Base-by-base conservation (phyloP, 1,284 basidiomycete species). In the Cutaneotrichosporon sp. region DNA sequence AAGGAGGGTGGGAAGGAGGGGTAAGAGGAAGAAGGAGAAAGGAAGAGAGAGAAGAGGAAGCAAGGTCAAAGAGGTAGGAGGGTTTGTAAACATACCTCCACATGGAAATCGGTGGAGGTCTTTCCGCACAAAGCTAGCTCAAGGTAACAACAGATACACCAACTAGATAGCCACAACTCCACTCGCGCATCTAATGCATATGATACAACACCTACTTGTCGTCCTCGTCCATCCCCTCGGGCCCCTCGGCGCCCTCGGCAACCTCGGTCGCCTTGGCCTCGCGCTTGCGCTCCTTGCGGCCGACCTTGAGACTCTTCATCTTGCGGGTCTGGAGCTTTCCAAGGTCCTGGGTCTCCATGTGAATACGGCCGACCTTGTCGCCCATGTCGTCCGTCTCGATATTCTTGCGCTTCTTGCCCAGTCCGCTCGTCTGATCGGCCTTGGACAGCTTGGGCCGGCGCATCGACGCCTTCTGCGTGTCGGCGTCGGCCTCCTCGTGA, bases 331-430 rank as follows among this genome's bases (percentile, higher is more conserved):
- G 93, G 80, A 99, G 76, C 82, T 86, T 90, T 70, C 77, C 81
- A 71, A 99, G 80, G 81, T 99, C 92, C 84, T 99, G 96, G 80
- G 88, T 90, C 63, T 84, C 91, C 56, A 99, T 80, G 80, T 98
- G 96, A 60, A 99, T 86, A 65, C 88, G 85, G 56, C 95, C 96
- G 69, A 96, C 86, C 81, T 95, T 82, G 80, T 99, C 93, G 64
- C 96, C 96, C 96, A 98, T 97, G 80, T 93, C 92, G 83, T 99
- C 96, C 69, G 94, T 92, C 83, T 97, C 93, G 79, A 95, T 80
- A 80, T 97, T 97, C 86, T 92, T 94, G 81, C 86, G 87, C 85
- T 92, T 94, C 85, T 91, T 92, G 47, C 91, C 92, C n/a, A 92
- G 77, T 0, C 92, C 92, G 77, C 86, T 89, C 82, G 92, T 91